These are phyloP conservation scores for Trichoderma brevicompactum DNA, from an alignment of 2,329 filamentous ascomycete species.

Conservation along the genomic window DNA sequence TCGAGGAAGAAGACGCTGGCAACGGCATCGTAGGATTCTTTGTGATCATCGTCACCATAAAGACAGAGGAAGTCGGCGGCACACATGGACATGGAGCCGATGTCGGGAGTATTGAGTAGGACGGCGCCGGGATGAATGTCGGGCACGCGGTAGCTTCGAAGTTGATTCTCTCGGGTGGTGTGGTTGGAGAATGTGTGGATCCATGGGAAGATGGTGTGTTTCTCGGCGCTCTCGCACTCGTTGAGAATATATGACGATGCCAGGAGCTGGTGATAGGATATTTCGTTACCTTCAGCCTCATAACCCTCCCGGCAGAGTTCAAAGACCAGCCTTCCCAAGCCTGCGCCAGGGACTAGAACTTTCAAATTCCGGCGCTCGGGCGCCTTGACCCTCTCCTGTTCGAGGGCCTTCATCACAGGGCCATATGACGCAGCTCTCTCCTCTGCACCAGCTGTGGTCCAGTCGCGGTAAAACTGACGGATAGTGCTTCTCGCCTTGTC, in stretches of 20 bases:
- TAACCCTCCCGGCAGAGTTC: constrained; percentile 79
- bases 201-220: constrained; percentile 83
- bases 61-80: constrained; percentile 91
- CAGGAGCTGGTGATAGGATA: constrained; percentile 95
- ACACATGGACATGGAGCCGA: constrained; percentile 85
- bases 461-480: constrained; percentile 93
- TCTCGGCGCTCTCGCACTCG: constrained; percentile 59
- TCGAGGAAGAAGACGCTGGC: constrained; percentile 95
- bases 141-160: constrained; percentile 74
- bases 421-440: constrained; percentile 81
- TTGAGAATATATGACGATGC: constrained; percentile 80
- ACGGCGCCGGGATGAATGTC: constrained; percentile 73
- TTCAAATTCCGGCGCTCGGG: constrained; percentile 52
- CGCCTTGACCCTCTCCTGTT: constrained; percentile 47
- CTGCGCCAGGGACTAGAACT: constrained; percentile 87
- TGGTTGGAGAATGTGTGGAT: constrained; percentile 89
- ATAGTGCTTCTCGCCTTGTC: constrained; percentile 93
- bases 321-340: constrained; percentile 85
- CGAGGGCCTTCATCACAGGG: constrained; percentile 71
- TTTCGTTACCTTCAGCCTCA: constrained; percentile 85
- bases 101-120: constrained; percentile 46
- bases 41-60: constrained; percentile 69
- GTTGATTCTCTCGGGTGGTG: constrained; percentile 70
- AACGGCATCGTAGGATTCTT: constrained; percentile 75
- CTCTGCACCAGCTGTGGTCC: constrained; percentile 74